Evolutionary conservation across 345 rosid genomes (phyloP).

Genomic region (Pelargonium nanum): DNA sequence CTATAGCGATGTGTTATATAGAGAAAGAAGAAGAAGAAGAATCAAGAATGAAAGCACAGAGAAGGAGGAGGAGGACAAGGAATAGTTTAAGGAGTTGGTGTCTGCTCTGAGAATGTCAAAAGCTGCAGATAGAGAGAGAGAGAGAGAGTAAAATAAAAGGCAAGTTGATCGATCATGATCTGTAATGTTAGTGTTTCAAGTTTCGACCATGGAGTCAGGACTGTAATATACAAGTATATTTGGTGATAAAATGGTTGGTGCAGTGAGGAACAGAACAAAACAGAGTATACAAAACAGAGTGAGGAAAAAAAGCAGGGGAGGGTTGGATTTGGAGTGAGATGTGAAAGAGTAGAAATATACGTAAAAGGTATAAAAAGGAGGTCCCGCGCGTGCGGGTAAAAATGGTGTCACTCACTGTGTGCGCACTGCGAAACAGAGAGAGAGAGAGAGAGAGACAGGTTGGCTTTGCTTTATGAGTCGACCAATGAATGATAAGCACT

Average conservation of each 20-base stretch:
- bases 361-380: no score
- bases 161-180: neutral
- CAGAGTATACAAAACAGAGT: no score
- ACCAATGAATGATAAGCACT: neutral
- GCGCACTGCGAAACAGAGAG: no score
- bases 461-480: neutral
- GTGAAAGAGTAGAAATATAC: no score
- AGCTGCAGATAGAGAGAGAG: neutral
- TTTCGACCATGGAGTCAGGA: neutral
- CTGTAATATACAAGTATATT: neutral
- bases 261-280: neutral
- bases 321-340: no score
- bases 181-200: neutral
- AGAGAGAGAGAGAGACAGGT: neutral
- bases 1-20: neutral
- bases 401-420: no score
- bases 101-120: neutral
- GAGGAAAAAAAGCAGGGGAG: no score
- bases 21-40: neutral
- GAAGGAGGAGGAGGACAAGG: constrained; percentile 6
- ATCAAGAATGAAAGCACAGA: neutral
- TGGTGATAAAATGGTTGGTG: neutral
- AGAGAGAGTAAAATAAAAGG: neutral
- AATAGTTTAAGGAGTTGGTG: neutral
- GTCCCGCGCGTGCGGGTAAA: no score